Conservation (phyloP, 2,329 filamentous ascomycete genomes). For the Annulohypoxylon truncatum region DNA sequence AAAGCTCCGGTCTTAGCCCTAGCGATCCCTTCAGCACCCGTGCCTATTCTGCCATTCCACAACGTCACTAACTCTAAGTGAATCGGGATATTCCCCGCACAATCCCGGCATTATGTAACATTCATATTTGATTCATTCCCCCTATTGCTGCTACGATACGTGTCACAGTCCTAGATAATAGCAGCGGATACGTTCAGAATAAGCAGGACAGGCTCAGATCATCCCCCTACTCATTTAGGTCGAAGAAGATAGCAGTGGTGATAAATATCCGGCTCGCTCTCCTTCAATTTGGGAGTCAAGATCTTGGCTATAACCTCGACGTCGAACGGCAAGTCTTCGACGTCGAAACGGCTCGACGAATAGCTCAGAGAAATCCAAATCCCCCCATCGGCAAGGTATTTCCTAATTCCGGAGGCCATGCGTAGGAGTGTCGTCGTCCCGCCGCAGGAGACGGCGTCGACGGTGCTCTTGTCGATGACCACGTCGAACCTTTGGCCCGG, state of each 20-base stretch:
- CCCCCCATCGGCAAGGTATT: conserved; percentile 52
- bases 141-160: conserved; percentile 3
- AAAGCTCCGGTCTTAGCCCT: conserved; percentile 26
- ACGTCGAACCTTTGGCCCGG: conserved; percentile 52
- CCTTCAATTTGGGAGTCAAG: conserved; percentile 54
- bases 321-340: conserved; percentile 54
- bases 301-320: conserved; percentile 58
- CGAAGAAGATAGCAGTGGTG: conserved; percentile 59
- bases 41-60: too few relatives aligned
- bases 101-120: not conserved
- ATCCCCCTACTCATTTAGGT: conserved; percentile 40
- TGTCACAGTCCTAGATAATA: conserved; percentile 1
- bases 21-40: not conserved
- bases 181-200: not conserved
- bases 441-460: conserved; percentile 61
- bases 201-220: not conserved
- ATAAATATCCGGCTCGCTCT: conserved; percentile 60
- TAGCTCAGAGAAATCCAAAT: conserved; percentile 63
- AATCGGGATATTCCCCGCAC: too few relatives aligned
- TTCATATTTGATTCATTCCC: too few relatives aligned
- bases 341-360: conserved; percentile 56
- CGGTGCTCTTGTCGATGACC: conserved; percentile 63
- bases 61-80: too few relatives aligned
- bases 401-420: conserved; percentile 55
- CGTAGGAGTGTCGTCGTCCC: conserved; percentile 52